Percentiles rank a stretch among this genome's conserved stretches.
phyloP scores from a whole-genome alignment of 305 asterid genomes.

The Solanum hybrid region DNA sequence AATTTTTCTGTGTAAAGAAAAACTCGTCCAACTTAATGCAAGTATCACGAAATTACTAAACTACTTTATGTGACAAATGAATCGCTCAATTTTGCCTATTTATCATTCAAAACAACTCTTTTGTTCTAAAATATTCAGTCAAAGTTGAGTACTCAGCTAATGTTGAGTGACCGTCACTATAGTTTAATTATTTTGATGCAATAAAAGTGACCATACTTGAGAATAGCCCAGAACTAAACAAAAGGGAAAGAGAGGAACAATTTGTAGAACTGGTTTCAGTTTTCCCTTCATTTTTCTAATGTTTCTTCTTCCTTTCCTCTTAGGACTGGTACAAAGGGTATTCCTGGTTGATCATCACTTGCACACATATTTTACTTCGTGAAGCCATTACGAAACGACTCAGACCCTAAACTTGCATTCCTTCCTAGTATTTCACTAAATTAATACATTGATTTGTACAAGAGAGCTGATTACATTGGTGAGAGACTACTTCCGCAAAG shows the following conservation, averaged over 20 bases:
- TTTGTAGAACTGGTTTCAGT: background rate
- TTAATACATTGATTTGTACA: constrained; percentile 10
- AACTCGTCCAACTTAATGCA: background rate
- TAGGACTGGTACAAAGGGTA: background rate
- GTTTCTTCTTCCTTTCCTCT: background rate
- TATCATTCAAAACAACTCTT: background rate
- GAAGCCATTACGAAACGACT: background rate
- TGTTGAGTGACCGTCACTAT: background rate
- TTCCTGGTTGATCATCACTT: background rate
- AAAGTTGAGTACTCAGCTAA: background rate
- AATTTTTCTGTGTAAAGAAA: background rate
- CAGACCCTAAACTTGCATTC: background rate
- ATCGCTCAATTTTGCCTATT: background rate
- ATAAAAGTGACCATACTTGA: background rate
- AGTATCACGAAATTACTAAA: background rate
- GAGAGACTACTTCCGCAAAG: constrained; percentile 1
- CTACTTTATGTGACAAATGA: background rate
- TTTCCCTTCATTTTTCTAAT: background rate
- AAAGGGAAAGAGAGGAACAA: background rate
- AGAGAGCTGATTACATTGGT: background rate
- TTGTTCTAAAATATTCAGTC: background rate
- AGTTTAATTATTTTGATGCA: background rate
- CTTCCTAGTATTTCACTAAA: constrained; percentile 5
- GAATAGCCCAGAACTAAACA: background rate
- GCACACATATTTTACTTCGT: background rate